Evolutionary conservation across 2,329 filamentous ascomycete genomes (phyloP), one percentile per base, ranked within the genome.

Genomic region (Didymella keratinophila): DNA sequence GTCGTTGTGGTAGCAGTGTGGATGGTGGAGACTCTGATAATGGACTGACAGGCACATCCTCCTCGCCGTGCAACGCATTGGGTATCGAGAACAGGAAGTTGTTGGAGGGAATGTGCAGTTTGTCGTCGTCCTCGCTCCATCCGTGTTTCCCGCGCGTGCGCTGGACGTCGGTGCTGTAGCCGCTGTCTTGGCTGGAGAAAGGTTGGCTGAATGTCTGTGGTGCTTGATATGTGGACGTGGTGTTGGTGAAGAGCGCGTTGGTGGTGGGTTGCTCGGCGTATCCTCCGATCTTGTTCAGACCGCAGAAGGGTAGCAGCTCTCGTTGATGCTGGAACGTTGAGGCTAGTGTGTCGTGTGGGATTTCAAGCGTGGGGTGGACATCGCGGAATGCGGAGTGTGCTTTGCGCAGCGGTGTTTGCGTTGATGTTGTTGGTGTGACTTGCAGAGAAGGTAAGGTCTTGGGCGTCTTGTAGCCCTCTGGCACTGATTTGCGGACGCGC

Each of bases 401-500:
- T 42, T 53, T 53, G 4, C 56, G 56, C 4, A 50, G 45, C 6
- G 56, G 56, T 10, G 56, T 21, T n/a, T 52, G 55, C 14, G 21
- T 14, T n/a, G 18, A n/a, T 2, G 70, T 67, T 49, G 70, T 67
- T 49, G 70, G 16, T 36, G 32, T 18, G 14, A n/a, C 69, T 37
- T 68, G 69, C 41, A 71, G 68, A 7, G 71, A 64, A 1, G 71
- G 65, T 9, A 74, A 48, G 39, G 67, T 77, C 63, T 70, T 80
- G 76, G 85, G 85, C 1, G 91, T 96, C 81, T 96, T 96, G 84
- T 97, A 97, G 59, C 94, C 94, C 75, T 97, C 93, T 0, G 92
- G 90, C 8, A 98, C 90, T 11, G 91, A 91, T 80, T 98, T 98
- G 73, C 94, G 90, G 49, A 98, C 85, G 23, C 94, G 89, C 93